Evolutionary conservation across 2,329 filamentous ascomycete genomes (phyloP).

Genomic region (Neoarthrinium moseri): DNA sequence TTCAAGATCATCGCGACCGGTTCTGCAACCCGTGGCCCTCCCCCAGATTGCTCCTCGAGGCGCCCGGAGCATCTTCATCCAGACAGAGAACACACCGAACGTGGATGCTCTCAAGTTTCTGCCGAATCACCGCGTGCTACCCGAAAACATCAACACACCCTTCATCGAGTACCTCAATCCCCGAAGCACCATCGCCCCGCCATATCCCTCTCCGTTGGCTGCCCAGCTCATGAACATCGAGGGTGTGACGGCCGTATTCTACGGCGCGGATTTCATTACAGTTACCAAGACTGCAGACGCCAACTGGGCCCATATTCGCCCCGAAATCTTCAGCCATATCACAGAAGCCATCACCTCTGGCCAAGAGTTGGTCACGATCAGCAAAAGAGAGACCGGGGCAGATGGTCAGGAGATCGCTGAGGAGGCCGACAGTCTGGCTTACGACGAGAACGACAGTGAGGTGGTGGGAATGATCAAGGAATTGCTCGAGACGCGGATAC

Average conservation of each 20-base stretch:
- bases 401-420: constrained; percentile 44
- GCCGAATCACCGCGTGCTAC: constrained; percentile 84
- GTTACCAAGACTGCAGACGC: constrained; percentile 86
- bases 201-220: constrained; percentile 87
- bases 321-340: constrained; percentile 92
- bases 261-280: constrained; percentile 93
- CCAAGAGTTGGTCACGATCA: constrained; percentile 73
- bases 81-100: constrained; percentile 93
- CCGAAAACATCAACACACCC: constrained; percentile 66
- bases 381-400: constrained; percentile 58
- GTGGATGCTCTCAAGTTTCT: constrained; percentile 95
- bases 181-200: constrained; percentile 82
- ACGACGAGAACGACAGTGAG: constrained; percentile 88
- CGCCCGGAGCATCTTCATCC: constrained; percentile 87
- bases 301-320: constrained; percentile 92
- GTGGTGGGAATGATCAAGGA: constrained; percentile 99
- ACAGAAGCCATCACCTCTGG: constrained; percentile 88
- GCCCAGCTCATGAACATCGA: constrained; percentile 90
- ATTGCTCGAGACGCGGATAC: constrained; percentile 88
- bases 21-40: constrained; percentile 10
- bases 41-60: constrained; percentile 31
- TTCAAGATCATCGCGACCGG: constrained; percentile 21
- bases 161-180: constrained; percentile 93
- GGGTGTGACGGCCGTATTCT: constrained; percentile 92
- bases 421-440: constrained; percentile 72